Base-by-base conservation (phyloP, 75 land plant species). In the Pinus tabuliformis region DNA sequence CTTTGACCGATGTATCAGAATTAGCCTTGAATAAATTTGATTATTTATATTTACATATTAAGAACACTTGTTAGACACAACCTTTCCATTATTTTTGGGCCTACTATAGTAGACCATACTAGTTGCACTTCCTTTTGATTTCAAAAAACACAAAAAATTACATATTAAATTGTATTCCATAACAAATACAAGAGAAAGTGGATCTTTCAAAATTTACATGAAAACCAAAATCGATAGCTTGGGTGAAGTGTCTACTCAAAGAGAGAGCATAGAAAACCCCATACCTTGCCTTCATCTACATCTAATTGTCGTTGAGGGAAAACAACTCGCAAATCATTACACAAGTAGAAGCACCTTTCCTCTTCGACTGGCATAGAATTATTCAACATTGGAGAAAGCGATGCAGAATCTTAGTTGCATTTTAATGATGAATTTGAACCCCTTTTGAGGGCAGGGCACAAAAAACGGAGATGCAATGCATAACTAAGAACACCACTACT, bases 241-340 rank as follows among this genome's bases (percentile, higher is more conserved):
- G 37, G 21, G 60, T 58, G 13, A 21, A 42, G 20, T 68, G 54
- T 68, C n/a, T 20, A 60, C 72, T 30, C 21, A 15, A 60, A 68
- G n/a, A 73, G 16, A 59, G 17, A 54, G 63, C 56, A 80, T 56
- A 39, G 11, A 33, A 81, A 74, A 54, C 26, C 18, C 22, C 82
- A 65, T 91, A 97, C 99, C 98, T 95, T 91, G 79, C 99, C 99
- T 75, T 97, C 99, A 83, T 95, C 98, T 62, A 93, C 78, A 87
- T 97, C 99, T 54, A 98, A 86, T 39, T 92, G 99, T 58, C 99
- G 93, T 81, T 95, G 99, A 70, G 99, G 99, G 74, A 97, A 97
- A 30, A 97, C 98, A 64, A 93, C 99, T 30, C 95, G 81, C 57
- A 97, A 78, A 73, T 97, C 99, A 81, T 87, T 97, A 78, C 95